A percentile compares a stretch with the other conserved stretches of the same genome.
phyloP scores from a whole-genome alignment of 495 filamentous ascomycete species.

The Copromyces sp. region DNA sequence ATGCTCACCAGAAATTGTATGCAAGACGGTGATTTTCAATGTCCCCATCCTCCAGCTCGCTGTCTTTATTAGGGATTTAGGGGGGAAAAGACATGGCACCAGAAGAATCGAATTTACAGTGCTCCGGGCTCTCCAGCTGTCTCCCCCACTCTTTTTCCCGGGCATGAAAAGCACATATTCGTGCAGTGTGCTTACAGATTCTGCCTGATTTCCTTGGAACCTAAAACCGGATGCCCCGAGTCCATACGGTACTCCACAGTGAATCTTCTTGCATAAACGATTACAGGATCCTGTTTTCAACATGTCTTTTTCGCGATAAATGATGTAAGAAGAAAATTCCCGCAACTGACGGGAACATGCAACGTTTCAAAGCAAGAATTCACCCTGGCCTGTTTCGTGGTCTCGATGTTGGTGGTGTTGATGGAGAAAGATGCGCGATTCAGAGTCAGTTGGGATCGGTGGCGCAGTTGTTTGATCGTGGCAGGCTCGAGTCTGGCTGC shows the following conservation, averaged over 20 bases:
- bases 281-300: not conserved
- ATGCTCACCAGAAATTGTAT: too few relatives aligned
- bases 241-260: not conserved
- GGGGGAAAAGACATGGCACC: too few relatives aligned
- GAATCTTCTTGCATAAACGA: not conserved
- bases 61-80: too few relatives aligned
- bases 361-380: not conserved
- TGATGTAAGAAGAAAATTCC: not conserved
- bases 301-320: not conserved
- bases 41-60: too few relatives aligned
- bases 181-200: too few relatives aligned
- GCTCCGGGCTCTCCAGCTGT: too few relatives aligned
- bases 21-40: too few relatives aligned
- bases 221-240: too few relatives aligned
- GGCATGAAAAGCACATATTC: too few relatives aligned
- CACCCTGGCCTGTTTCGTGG: not conserved
- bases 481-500: not conserved
- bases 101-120: too few relatives aligned
- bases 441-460: not conserved
- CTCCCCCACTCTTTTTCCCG: too few relatives aligned
- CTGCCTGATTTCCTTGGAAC: too few relatives aligned
- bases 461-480: not conserved
- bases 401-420: not conserved
- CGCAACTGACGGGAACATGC: not conserved
- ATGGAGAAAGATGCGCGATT: not conserved